These are phyloP conservation scores for Torrubiellomyces zombiae DNA, from an alignment of 2,329 filamentous ascomycete species.

Conservation along the genomic window DNA sequence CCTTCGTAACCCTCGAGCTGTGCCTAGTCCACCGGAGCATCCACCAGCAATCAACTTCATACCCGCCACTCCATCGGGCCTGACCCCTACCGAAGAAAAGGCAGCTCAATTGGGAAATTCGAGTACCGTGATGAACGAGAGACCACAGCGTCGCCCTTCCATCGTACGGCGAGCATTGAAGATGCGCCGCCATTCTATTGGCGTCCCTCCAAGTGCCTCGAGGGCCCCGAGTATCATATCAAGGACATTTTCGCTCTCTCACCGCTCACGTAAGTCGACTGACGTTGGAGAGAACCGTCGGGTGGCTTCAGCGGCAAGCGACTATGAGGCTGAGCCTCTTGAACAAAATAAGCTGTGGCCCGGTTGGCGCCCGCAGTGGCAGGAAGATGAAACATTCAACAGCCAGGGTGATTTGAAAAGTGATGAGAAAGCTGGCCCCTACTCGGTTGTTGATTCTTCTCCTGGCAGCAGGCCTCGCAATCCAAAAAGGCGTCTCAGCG, in stretches of 20 bases:
- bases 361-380: conserved; percentile 41
- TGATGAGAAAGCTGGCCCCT: no score
- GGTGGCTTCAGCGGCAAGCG: conserved; percentile 19
- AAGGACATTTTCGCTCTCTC: conserved; percentile 37
- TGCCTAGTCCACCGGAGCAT: conserved; percentile 31
- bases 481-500: conserved; percentile 33
- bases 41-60: conserved; percentile 38
- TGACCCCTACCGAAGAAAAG: conserved; percentile 37
- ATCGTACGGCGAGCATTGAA: conserved; percentile 37
- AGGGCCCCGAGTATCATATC: conserved; percentile 26
- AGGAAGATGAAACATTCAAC: conserved; percentile 15
- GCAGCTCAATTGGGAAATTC: conserved; percentile 36
- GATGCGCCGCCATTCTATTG: conserved; percentile 24
- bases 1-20: conserved; percentile 42
- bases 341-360: conserved; percentile 42
- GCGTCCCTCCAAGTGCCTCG: conserved; percentile 24
- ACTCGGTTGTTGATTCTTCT: no score
- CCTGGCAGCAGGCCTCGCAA: no score
- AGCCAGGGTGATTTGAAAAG: no score
- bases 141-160: conserved; percentile 29
- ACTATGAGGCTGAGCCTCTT: conserved; percentile 26
- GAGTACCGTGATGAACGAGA: conserved; percentile 29
- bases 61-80: conserved; percentile 43
- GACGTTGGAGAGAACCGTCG: conserved; percentile 12
- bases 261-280: conserved; percentile 16